Evolutionary conservation across 225 moss, liverwort and hornwort species (phyloP).

Genomic region (Neckera pumila): DNA sequence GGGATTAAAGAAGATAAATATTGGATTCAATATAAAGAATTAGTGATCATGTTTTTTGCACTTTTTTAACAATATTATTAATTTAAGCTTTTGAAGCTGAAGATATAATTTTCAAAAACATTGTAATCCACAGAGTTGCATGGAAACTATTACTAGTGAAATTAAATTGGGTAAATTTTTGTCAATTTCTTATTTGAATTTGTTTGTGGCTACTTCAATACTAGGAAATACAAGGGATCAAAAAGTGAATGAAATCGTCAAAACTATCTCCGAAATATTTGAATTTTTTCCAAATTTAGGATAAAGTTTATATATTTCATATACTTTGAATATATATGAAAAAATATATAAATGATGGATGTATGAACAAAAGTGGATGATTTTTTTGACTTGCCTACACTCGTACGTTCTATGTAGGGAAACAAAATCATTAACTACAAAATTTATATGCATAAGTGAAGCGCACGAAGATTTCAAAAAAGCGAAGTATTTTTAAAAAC

Average conservation of each 20-base stretch:
- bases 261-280: no score
- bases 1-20: no score
- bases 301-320: not conserved
- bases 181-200: not conserved
- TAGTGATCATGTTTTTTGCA: not conserved
- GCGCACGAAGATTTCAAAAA: no score
- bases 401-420: no score
- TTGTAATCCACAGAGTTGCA: rapidly evolving
- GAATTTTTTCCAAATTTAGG: not conserved
- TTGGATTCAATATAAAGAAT: not conserved
- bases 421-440: not conserved
- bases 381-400: not conserved
- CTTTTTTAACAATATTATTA: rapidly evolving
- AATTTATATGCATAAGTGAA: not conserved
- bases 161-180: not conserved
- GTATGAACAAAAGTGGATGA: not conserved
- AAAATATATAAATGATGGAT: not conserved
- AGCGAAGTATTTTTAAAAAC: no score
- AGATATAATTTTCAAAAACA: rapidly evolving
- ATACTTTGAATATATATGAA: not conserved
- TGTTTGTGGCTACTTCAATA: not conserved
- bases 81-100: not conserved
- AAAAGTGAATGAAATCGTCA: rapidly evolving
- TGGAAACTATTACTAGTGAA: not conserved
- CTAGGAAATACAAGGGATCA: rapidly evolving